These are phyloP conservation scores for Corchorus olitorius DNA, from an alignment of 345 rosid species.

Conservation along the genomic window DNA sequence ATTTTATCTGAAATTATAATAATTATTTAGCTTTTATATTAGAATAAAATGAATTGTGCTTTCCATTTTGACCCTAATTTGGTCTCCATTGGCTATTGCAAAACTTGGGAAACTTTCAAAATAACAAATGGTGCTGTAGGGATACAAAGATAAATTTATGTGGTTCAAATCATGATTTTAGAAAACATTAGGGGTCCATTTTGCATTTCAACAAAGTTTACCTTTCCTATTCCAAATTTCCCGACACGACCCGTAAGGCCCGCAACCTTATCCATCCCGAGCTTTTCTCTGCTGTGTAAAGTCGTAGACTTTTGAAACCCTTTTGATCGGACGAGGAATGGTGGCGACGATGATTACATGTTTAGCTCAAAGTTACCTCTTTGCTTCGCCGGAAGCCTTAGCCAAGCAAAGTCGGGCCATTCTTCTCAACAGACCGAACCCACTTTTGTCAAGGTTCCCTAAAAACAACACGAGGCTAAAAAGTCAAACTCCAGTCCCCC, in stretches of 20 bases:
- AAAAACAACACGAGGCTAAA: slow-evolving; percentile 12
- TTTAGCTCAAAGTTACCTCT: too few relatives aligned
- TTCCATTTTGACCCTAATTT: too few relatives aligned
- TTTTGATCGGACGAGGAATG: too few relatives aligned
- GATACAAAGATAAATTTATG: not conserved
- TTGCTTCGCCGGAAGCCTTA: too few relatives aligned
- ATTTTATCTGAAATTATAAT: too few relatives aligned
- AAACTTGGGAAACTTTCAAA: too few relatives aligned
- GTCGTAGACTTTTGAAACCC: not conserved
- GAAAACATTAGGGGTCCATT: not conserved
- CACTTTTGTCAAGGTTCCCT: slow-evolving; percentile 22
- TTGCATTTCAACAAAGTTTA: not conserved
- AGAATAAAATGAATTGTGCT: too few relatives aligned
- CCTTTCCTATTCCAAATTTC: not conserved
- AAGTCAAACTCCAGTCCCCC: slow-evolving; percentile 13
- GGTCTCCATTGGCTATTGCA: too few relatives aligned
- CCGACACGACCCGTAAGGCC: not conserved
- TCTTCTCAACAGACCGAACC: slow-evolving; percentile 7
- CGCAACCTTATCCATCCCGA: not conserved
- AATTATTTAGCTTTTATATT: too few relatives aligned
- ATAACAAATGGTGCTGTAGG: not conserved
- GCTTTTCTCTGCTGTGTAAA: not conserved
- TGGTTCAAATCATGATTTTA: not conserved
- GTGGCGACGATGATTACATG: too few relatives aligned
- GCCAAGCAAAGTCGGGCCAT: too few relatives aligned